Evolutionary conservation across 768 basidiomycete genomes (phyloP).

Genomic region (Pleurotus djamor): DNA sequence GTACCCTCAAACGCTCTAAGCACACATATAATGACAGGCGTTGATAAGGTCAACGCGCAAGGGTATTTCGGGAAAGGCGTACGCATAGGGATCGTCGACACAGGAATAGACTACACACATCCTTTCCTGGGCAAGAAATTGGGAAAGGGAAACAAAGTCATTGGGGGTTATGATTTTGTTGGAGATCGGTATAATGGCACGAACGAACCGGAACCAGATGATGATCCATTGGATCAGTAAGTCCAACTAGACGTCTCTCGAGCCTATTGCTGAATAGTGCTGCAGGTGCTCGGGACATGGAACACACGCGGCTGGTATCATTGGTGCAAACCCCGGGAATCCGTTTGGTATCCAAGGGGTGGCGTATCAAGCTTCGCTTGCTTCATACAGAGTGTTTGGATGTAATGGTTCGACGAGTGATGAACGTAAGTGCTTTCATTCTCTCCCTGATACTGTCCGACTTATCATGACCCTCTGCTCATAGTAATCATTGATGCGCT

Average conservation of each 20-base stretch:
- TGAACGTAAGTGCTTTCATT: slow-evolving; percentile 23
- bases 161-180: slow-evolving; percentile 40
- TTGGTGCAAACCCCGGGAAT: slow-evolving; percentile 42
- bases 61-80: slow-evolving; percentile 63
- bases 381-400: slow-evolving; percentile 42
- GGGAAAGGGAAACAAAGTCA: slow-evolving; percentile 34
- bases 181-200: slow-evolving; percentile 33
- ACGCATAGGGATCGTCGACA: slow-evolving; percentile 52
- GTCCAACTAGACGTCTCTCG: not conserved
- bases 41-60: slow-evolving; percentile 61
- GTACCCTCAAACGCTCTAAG: slow-evolving; percentile 44
- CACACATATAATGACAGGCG: slow-evolving; percentile 58
- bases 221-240: slow-evolving; percentile 31
- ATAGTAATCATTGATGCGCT: slow-evolving; percentile 36
- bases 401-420: slow-evolving; percentile 35
- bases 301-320: slow-evolving; percentile 33
- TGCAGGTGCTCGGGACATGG: slow-evolving; percentile 14
- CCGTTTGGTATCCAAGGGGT: slow-evolving; percentile 48
- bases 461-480: not conserved
- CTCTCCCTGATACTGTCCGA: not conserved
- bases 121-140: slow-evolving; percentile 35
- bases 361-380: slow-evolving; percentile 41
- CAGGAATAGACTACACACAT: slow-evolving; percentile 18
- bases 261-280: not conserved
- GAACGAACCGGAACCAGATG: slow-evolving; percentile 30